Percentiles rank a stretch among this genome's conserved stretches.
These are phyloP conservation scores for Verticillium dahliae DNA, from an alignment of 2,329 filamentous ascomycete genomes.

Conservation along the genomic window DNA sequence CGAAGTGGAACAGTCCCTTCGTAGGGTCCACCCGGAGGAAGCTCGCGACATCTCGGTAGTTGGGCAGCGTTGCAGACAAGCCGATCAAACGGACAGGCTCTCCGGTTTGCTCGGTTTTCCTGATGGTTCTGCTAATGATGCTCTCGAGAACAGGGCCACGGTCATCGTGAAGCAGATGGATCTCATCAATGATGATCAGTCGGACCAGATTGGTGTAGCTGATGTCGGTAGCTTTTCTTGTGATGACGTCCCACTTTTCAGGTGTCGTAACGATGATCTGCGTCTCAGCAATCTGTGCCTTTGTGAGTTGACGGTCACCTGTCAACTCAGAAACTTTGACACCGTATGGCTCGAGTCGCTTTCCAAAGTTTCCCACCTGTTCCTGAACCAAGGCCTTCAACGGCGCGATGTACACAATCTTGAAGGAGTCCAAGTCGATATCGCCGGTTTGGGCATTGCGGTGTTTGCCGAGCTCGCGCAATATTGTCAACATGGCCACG, in stretches of 20 bases:
- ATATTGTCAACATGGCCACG: slow-evolving; percentile 93
- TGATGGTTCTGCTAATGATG: slow-evolving; percentile 90
- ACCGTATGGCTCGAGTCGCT: slow-evolving; percentile 81
- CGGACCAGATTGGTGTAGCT: slow-evolving; percentile 97
- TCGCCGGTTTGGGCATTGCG: slow-evolving; percentile 84
- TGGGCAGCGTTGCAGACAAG: slow-evolving; percentile 89
- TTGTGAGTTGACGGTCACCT: slow-evolving; percentile 94
- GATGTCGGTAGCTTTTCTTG: slow-evolving; percentile 91
- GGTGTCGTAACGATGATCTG: slow-evolving; percentile 98
- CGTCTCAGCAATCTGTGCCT: slow-evolving; percentile 96
- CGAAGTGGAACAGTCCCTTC: slow-evolving; percentile 92
- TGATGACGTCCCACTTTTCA: slow-evolving; percentile 99
- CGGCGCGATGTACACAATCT: slow-evolving; percentile 96
- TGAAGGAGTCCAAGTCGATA: slow-evolving; percentile 93
- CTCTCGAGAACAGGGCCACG: slow-evolving; percentile 95
- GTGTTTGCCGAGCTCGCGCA: slow-evolving; percentile 95
- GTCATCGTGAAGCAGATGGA: slow-evolving; percentile 94
- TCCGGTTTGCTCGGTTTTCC: slow-evolving; percentile 87
- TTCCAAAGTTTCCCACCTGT: slow-evolving; percentile 95
- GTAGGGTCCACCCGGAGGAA: slow-evolving; percentile 84
- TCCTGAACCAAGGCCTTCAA: slow-evolving; percentile 95
- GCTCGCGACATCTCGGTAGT: slow-evolving; percentile 92
- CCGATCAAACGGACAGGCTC: slow-evolving; percentile 89
- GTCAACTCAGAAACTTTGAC: slow-evolving; percentile 94
- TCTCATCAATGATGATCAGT: slow-evolving; percentile 94